These are phyloP conservation scores for Nematodospora valgi DNA, from an alignment of 805 yeast genomes.

Conservation along the genomic window DNA sequence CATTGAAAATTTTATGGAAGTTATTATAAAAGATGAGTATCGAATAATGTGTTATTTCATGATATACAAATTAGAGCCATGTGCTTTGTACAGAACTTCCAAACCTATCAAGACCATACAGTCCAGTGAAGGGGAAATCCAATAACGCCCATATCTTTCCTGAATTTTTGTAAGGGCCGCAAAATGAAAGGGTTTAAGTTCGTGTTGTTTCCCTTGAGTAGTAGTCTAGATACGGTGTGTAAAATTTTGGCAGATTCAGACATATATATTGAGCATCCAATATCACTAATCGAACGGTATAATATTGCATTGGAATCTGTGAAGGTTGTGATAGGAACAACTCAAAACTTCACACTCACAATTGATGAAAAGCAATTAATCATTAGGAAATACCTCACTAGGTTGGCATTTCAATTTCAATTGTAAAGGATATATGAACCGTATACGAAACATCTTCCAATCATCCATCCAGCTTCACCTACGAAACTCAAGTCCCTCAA, in stretches of 20 bases:
- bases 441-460: constrained; percentile 15
- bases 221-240: constrained; percentile 17
- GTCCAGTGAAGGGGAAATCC: constrained; percentile 17
- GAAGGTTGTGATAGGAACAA: constrained; percentile 9
- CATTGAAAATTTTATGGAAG: constrained; percentile 37
- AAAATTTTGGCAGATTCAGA: constrained; percentile 41
- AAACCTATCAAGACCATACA: constrained; percentile 18
- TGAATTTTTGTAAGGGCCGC: constrained; percentile 18
- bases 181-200: constrained; percentile 19
- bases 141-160: constrained; percentile 14
- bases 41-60: constrained; percentile 63
- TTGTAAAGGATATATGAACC: constrained; percentile 57
- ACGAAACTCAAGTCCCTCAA: constrained; percentile 1
- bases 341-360: constrained; percentile 9
- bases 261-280: constrained; percentile 56
- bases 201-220: constrained; percentile 17
- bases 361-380: constrained; percentile 40
- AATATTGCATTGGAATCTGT: constrained; percentile 35
- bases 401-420: constrained; percentile 59
- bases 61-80: constrained; percentile 62
- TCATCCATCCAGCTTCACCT: constrained; percentile 7
- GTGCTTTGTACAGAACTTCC: constrained; percentile 55
- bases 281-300: constrained; percentile 32
- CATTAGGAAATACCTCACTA: constrained; percentile 45
- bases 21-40: constrained; percentile 53